Base-by-base conservation (phyloP, 2,329 filamentous ascomycete genomes). In the Boeremia lycopersici region DNA sequence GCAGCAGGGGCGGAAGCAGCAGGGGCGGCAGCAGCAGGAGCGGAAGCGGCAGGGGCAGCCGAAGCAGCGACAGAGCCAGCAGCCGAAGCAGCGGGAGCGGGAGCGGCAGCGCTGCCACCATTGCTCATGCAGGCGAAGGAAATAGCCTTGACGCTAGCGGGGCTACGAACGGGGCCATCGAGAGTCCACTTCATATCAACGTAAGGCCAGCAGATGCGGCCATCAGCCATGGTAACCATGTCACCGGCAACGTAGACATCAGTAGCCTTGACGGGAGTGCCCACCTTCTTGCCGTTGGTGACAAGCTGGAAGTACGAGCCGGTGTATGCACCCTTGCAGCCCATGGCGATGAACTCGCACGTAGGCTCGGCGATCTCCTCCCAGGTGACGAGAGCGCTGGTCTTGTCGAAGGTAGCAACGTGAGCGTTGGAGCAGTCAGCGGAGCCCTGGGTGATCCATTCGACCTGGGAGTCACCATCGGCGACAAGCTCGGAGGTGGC, bases 301-400 rank as follows among this genome's bases (percentile, higher is more conserved):
- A 87, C 81, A 47, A 83, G 74, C 73, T 87, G 84, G 77, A 84
- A 87, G 69, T 79, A 82, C 7, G 84, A 81, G 9, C 85, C 85
- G 2, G 81, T 77, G 67, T 84, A 87, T 5, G 76, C 73, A n/a
- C 85, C 85, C 36, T 75, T 73, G 75, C 85, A 87, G 23, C 84
- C 82, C 79, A 87, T 84, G 29, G 84, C 83, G 33, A 84, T 76
- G 55, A 79, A 80, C 49, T 82, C 77, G 69, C 84, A 87, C 35
- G 71, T 69, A 1, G 85, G 84, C 60, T 78, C 67, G 23, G 79
- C 79, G 52, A 86, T 84, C 71, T 86, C 82, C 71, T 87, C 85
- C 83, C 83, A 87, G 12, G 82, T 81, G 28, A 87, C 76, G 2
- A 87, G 74, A 2, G 84, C 83, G 41, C 78, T 81, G 42, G 71